Evolutionary conservation across 768 basidiomycete species (phyloP), one percentile per base, ranked within the genome.

Genomic region (Terana coerulea): DNA sequence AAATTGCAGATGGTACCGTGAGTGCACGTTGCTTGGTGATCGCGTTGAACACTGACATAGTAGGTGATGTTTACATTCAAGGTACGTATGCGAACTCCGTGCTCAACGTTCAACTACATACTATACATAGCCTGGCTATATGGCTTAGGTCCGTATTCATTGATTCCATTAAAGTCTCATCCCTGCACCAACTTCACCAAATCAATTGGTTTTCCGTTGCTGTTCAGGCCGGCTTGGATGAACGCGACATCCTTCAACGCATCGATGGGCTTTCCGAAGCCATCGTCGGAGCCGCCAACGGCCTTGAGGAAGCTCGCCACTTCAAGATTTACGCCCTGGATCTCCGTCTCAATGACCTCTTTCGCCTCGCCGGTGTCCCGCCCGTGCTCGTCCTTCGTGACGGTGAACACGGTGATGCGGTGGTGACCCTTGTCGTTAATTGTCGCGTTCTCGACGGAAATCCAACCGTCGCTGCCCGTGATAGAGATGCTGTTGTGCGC

Each of bases 201-300:
- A 65, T 86, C 79, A 2, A 91, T 74, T 31, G 77, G 63, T 52
- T 71, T 60, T 5, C 88, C 88, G 17, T 77, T 68, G 58, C 84
- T 86, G 31, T 77, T 83, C 71, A 93, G 69, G 25, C 79, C 80
- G 24, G 86, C 90, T 69, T 95, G 75, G 53, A 95, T 85, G 59
- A 91, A 72, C 24, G 86, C 88, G 25, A 94, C 81, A 63, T 94
- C 91, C 55, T 70, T 70, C 55, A 95, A 66, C 26, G 89, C 81
- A 15, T 71, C 79, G 30, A 73, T 64, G 24, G 87, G 85, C 55
- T 79, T 75, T 12, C 87, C 88, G 17, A 83, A 43, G 19, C 67
- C 77, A 55, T 81, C 79, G 26, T 77, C 72, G 41, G 59, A 55
- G 6, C 80, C 79, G 29, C 63, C 64, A n/a, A 79, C 64, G n/a